phyloP scores from a whole-genome alignment of 257 asterid species.

The Nicotiana undulata region DNA sequence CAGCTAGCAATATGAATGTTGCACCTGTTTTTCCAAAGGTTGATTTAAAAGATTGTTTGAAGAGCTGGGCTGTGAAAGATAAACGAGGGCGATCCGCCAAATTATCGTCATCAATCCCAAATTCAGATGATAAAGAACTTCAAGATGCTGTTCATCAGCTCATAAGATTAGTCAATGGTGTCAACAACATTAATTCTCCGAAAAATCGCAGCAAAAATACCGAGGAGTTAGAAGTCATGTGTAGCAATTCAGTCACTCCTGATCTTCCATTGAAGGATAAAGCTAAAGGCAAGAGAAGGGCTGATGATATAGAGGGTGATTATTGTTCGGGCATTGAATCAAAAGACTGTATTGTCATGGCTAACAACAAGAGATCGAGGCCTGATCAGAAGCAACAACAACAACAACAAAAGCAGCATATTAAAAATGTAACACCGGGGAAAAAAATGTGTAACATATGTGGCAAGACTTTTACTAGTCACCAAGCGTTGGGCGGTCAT shows the following conservation, averaged over 20 bases:
- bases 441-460: constrained; percentile 27
- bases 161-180: constrained; percentile 9
- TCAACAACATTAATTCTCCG: not conserved
- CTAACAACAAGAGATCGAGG: too few relatives aligned
- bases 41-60: constrained; percentile 2
- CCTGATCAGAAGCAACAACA: too few relatives aligned
- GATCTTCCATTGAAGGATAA: not conserved
- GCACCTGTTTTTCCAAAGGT: not conserved
- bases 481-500: constrained; percentile 62
- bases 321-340: too few relatives aligned
- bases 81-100: constrained; percentile 23
- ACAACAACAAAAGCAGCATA: too few relatives aligned
- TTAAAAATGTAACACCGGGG: not conserved
- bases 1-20: not conserved
- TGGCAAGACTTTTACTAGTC: constrained; percentile 13
- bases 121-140: not conserved
- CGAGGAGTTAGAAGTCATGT: constrained; percentile 1
- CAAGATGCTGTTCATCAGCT: constrained; percentile 18
- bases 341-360: too few relatives aligned
- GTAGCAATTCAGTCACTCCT: not conserved
- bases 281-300: not conserved
- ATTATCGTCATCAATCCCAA: not conserved
- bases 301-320: not conserved
- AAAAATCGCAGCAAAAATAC: too few relatives aligned
- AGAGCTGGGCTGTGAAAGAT: constrained; percentile 25